These are phyloP conservation scores for Moricandia arvensis DNA, from an alignment of 345 rosid species.

Conservation along the genomic window DNA sequence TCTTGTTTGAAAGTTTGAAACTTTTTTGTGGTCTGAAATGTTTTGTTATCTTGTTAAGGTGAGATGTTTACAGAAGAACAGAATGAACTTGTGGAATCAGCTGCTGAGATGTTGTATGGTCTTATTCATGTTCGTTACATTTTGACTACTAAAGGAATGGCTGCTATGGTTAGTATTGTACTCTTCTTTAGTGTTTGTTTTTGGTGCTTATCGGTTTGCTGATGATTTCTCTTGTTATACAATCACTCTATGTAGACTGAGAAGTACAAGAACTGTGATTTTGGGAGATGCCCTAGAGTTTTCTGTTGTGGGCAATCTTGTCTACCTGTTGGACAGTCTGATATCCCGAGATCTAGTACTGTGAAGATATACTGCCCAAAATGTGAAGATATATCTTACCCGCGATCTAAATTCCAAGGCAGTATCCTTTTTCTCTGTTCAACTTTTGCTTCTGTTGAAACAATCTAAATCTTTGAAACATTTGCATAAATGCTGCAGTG, in stretches of 20 bases:
- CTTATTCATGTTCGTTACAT: conserved; percentile 91
- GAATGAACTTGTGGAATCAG: conserved; percentile 95
- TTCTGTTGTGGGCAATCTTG: conserved; percentile 95
- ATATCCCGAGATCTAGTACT: conserved; percentile 86
- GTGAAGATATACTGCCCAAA: conserved; percentile 89
- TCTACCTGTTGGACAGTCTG: conserved; percentile 94
- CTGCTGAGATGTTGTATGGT: conserved; percentile 95
- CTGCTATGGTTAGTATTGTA: conserved; percentile 74
- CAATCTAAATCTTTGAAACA: too few species aligned
- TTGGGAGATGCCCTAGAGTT: conserved; percentile 97
- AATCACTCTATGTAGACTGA: conserved; percentile 68
- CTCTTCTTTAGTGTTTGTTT: neutral
- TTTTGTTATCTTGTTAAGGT: conserved; percentile 42
- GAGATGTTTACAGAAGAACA: conserved; percentile 98
- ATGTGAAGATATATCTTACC: conserved; percentile 90
- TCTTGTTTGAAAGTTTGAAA: neutral
- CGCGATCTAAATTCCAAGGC: conserved; percentile 97
- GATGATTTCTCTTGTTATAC: too few species aligned
- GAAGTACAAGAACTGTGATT: conserved; percentile 90
- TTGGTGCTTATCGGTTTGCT: neutral
- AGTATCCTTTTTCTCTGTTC: conserved; percentile 49
- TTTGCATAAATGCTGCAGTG: neutral
- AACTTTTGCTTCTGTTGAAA: too few species aligned
- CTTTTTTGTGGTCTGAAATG: neutral
- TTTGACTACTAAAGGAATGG: conserved; percentile 89